Evolutionary conservation across 345 rosid species (phyloP).

Genomic region (Arabis hirsuta): DNA sequence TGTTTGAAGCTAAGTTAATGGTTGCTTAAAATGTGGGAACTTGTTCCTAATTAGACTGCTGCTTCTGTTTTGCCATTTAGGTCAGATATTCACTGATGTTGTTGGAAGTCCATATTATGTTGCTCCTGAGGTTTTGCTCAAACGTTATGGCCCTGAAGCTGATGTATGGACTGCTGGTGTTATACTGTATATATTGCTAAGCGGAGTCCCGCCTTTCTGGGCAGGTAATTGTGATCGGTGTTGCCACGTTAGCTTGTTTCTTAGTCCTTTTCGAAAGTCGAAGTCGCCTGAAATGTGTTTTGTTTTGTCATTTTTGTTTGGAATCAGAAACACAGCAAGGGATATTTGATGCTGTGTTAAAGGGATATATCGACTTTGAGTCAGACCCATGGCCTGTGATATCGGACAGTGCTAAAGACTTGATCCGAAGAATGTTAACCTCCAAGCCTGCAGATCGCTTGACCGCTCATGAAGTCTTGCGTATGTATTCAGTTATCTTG

Average conservation of each 20-base stretch:
- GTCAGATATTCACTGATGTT: constrained; percentile 85
- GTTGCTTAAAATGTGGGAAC: neutral
- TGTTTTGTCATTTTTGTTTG: neutral
- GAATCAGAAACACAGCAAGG: constrained; percentile 90
- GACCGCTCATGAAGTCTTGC: constrained; percentile 96
- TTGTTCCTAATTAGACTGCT: neutral
- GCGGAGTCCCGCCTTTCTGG: constrained; percentile 99
- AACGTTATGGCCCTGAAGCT: constrained; percentile 94
- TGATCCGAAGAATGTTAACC: constrained; percentile 81
- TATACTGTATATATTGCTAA: constrained; percentile 86
- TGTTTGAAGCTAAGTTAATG: neutral
- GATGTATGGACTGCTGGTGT: constrained; percentile 99
- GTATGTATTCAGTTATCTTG: constrained; percentile 51
- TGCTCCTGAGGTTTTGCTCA: constrained; percentile 95
- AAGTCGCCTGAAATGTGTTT: constrained; percentile 19
- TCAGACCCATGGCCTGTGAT: constrained; percentile 98
- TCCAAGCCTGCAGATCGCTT: constrained; percentile 74
- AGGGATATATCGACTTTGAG: constrained; percentile 89
- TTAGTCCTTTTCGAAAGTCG: neutral
- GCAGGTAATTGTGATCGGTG: constrained; percentile 61
- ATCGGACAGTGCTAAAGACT: constrained; percentile 88
- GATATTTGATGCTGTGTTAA: constrained; percentile 97
- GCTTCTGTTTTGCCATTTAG: constrained; percentile 44
- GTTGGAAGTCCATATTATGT: constrained; percentile 99
- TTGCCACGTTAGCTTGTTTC: neutral